phyloP scores from a whole-genome alignment of 225 moss, liverwort and hornwort genomes.

The Anthoceros angustus region DNA sequence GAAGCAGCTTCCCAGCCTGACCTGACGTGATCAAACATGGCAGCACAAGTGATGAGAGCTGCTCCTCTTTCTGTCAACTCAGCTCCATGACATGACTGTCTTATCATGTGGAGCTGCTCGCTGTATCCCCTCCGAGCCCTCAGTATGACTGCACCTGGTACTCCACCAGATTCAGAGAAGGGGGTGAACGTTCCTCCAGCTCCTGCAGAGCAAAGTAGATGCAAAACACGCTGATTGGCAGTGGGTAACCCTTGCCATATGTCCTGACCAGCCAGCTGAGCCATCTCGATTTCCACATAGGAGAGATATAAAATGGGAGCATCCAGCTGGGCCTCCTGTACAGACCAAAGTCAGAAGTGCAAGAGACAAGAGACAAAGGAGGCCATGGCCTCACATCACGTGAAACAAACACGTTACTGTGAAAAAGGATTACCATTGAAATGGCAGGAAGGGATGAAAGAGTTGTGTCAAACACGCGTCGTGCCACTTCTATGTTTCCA shows the following conservation, averaged over 20 bases:
- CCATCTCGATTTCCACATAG: constrained; percentile 83
- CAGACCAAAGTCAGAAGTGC: background rate
- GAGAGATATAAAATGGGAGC: constrained; percentile 69
- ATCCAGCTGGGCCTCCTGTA: constrained; percentile 60
- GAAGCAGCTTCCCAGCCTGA: constrained; percentile 66
- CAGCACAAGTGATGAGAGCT: constrained; percentile 64
- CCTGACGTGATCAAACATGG: constrained; percentile 64
- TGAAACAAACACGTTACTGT: background rate
- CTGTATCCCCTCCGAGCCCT: constrained; percentile 61
- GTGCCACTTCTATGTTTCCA: constrained; percentile 60
- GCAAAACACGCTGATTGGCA: constrained; percentile 43
- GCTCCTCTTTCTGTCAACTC: constrained; percentile 51
- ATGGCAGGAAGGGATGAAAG: constrained; percentile 55
- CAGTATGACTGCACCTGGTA: constrained; percentile 39
- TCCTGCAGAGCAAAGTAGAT: constrained; percentile 64
- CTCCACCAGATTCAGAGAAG: constrained; percentile 14
- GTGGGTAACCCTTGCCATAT: constrained; percentile 1
- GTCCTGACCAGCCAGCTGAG: constrained; percentile 14
- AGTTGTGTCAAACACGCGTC: constrained; percentile 86
- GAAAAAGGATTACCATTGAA: constrained; percentile 30
- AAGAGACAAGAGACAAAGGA: background rate
- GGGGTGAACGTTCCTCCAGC: constrained; percentile 39
- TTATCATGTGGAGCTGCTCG: constrained; percentile 58
- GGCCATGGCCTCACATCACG: background rate
- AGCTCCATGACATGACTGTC: constrained; percentile 35